These are phyloP conservation scores for Neurospora sp. DNA, from an alignment of 2,329 filamentous ascomycete species.

Conservation along the genomic window DNA sequence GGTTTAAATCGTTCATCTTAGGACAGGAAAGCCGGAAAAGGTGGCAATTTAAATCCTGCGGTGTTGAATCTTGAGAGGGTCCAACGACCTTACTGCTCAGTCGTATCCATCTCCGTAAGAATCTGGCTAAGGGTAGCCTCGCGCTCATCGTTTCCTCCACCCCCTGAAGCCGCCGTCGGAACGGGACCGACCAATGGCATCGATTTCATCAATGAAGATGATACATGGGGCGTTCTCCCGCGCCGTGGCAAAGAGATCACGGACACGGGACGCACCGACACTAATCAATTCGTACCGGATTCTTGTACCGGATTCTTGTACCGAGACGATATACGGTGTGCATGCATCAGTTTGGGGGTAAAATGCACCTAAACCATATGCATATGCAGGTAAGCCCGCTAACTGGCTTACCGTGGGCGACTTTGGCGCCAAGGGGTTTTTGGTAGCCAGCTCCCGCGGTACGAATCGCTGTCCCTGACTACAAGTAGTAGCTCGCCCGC, in stretches of 20 bases:
- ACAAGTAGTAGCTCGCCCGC: too few relatives aligned
- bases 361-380: too few relatives aligned
- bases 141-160: constrained; percentile 92
- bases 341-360: too few relatives aligned
- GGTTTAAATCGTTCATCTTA: background rate
- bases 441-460: too few relatives aligned
- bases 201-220: constrained; percentile 99
- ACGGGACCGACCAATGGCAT: constrained; percentile 89
- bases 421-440: too few relatives aligned
- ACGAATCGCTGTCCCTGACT: too few relatives aligned
- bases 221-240: constrained; percentile 96
- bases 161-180: constrained; percentile 72
- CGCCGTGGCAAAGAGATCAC: constrained; percentile 88
- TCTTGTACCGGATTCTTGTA: too few relatives aligned
- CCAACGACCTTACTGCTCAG: constrained; percentile 51
- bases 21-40: background rate
- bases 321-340: too few relatives aligned
- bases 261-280: constrained; percentile 90
- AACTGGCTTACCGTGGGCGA: too few relatives aligned
- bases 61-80: background rate
- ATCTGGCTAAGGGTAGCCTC: constrained; percentile 98
- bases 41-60: background rate
- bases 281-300: constrained; percentile 23
- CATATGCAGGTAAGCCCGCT: too few relatives aligned
- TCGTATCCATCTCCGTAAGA: constrained; percentile 96